These are phyloP conservation scores for Torulaspora pretoriensis DNA, from an alignment of 1,139 yeast genomes.

Conservation along the genomic window DNA sequence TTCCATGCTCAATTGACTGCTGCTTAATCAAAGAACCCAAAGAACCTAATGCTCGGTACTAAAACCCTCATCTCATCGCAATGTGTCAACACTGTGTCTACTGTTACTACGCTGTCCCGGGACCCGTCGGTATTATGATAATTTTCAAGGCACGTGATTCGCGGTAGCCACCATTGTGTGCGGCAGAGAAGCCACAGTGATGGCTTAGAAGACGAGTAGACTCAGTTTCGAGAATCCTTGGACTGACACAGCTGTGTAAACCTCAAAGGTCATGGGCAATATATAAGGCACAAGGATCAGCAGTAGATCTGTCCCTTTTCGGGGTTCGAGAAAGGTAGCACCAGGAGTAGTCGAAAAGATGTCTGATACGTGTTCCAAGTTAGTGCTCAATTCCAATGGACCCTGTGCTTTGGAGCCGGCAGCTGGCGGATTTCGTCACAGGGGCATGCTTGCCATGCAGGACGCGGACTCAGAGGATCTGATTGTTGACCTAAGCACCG, in stretches of 20 bases:
- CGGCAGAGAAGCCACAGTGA: not conserved
- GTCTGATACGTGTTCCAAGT: constrained; percentile 5
- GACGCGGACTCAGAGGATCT: constrained; percentile 25
- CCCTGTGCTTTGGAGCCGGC: not conserved
- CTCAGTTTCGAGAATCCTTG: not conserved
- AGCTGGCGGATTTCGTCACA: not conserved
- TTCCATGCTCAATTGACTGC: constrained; percentile 5
- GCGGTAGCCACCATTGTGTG: not conserved
- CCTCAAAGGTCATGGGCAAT: too few species aligned
- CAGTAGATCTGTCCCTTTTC: too few species aligned
- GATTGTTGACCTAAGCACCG: constrained; percentile 33
- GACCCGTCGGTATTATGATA: not conserved
- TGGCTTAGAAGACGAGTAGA: not conserved
- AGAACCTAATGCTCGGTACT: not conserved
- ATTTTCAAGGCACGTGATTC: not conserved
- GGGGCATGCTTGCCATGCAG: not conserved
- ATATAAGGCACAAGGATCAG: too few species aligned
- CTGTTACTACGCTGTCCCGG: not conserved
- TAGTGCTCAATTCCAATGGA: not conserved
- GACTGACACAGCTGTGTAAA: too few species aligned
- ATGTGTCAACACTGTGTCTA: not conserved
- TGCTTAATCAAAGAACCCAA: not conserved
- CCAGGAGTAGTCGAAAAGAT: not conserved
- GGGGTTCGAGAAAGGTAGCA: not conserved
- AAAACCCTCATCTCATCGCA: not conserved